Conservation (phyloP, 441 rosid species). For the Erodium chrysanthum region DNA sequence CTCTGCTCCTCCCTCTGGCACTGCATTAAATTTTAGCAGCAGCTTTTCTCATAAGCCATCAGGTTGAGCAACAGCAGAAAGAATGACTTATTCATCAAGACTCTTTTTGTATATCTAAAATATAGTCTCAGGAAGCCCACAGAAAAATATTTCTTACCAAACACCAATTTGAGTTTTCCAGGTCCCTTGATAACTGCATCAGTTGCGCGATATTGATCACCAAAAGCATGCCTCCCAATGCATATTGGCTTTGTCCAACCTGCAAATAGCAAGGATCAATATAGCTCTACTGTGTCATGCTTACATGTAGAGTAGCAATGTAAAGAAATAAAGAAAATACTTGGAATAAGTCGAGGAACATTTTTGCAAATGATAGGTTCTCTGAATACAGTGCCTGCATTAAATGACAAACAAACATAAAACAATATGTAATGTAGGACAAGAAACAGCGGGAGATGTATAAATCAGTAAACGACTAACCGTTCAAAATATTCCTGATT, state of each 20-base stretch:
- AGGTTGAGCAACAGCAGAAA: constrained; percentile 5
- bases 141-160: not conserved
- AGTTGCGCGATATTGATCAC: constrained; percentile 86
- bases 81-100: not conserved
- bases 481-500: constrained; percentile 78
- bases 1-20: constrained; percentile 18
- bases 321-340: constrained; percentile 26
- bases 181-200: constrained; percentile 54
- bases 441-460: not conserved
- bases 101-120: not conserved
- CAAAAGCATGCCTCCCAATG: constrained; percentile 95
- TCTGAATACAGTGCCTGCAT: constrained; percentile 79
- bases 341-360: constrained; percentile 69
- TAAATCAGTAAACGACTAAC: constrained; percentile 24
- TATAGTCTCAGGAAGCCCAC: not conserved
- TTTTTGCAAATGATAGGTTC: constrained; percentile 86
- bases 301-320: not conserved
- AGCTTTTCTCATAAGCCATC: constrained; percentile 14
- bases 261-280: constrained; percentile 23
- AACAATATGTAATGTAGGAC: not conserved
- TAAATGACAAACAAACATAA: constrained; percentile 2
- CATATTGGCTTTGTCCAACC: constrained; percentile 96
- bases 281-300: not conserved
- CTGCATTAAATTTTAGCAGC: constrained; percentile 18
- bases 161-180: constrained; percentile 61